Evolutionary conservation across 805 yeast genomes (phyloP), one percentile per base, ranked within the genome.

Genomic region (Sugiyamaella valdiviana): DNA sequence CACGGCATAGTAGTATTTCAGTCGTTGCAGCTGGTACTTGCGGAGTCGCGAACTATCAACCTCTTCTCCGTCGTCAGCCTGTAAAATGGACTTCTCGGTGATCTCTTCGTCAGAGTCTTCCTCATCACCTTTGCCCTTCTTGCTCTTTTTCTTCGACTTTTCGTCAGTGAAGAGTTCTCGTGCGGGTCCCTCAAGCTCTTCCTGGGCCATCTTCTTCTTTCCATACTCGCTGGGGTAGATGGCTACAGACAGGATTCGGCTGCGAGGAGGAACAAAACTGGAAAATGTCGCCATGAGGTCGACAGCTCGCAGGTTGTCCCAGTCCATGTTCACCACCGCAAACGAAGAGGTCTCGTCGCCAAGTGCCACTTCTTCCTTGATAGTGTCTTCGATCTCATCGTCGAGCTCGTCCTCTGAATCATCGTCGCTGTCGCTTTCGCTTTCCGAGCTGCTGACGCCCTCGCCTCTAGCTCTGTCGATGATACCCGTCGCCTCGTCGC

Each of bases 291-390:
- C 95, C 83, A 86, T 78, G 54, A 91, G 70, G 63, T 93, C 98
- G 3, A 79, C 78, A 0, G 98, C 85, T 41, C 79, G 77, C n/a
- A 93, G 75, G 61, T 93, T 85, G 59, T 93, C 99, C 99, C 99
- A 93, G 63, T 93, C 99, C 77, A 93, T 72, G 61, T 93, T 93
- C 24, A 93, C 98, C 1, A 83, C 96, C 0, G 99, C 99, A 60
- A 93, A 73, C 5, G 85, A 72, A 29, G 70, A 71, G 1, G 95
- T 74, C 24, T 96, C 95, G 2, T 91, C 96, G 41, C 96, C 95
- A 44, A 80, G 83, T 43, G 85, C 89, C n/a, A 93, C 85, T 46
- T 78, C 75, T 7, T 69, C 70, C 6, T 64, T 70, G 36, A 63
- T 70, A 7, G 62, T 69, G 4, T 59, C 35, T 20, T 45, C 58